Evolutionary conservation across 305 asterid genomes (phyloP).

Genomic region (Ajuga reptans): DNA sequence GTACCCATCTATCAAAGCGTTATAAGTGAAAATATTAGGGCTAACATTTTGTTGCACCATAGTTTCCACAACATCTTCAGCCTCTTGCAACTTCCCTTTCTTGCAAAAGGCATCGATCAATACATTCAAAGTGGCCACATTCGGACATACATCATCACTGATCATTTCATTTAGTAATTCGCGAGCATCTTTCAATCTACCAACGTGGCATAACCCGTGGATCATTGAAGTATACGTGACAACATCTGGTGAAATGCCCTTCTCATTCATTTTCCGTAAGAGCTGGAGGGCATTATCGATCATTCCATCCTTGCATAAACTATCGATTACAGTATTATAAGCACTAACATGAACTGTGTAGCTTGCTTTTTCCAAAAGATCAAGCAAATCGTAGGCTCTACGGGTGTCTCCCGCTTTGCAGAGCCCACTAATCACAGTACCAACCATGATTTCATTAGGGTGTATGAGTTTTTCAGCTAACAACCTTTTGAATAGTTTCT

Average conservation of each 20-base stretch:
- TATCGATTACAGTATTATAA: neutral
- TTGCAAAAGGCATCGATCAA: neutral
- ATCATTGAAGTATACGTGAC: neutral
- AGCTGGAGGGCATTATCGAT: neutral
- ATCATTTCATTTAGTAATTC: neutral
- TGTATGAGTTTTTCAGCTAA: too few relatives aligned
- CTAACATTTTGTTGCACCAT: neutral
- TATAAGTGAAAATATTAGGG: neutral
- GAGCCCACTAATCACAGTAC: neutral
- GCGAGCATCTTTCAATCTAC: neutral
- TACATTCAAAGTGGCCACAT: neutral
- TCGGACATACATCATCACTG: neutral
- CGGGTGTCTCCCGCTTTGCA: neutral
- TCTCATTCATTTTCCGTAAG: neutral
- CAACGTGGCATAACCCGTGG: neutral
- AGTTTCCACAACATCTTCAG: neutral
- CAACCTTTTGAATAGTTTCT: neutral
- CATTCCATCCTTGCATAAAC: neutral
- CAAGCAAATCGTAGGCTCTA: neutral
- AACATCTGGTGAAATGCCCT: neutral
- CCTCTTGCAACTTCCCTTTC: neutral
- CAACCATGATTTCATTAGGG: neutral
- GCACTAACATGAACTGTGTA: neutral
- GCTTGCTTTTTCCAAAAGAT: neutral
- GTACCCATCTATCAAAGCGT: neutral